These are phyloP conservation scores for Cyberlindnera sargentensis DNA, from an alignment of 805 yeast genomes.

Conservation along the genomic window DNA sequence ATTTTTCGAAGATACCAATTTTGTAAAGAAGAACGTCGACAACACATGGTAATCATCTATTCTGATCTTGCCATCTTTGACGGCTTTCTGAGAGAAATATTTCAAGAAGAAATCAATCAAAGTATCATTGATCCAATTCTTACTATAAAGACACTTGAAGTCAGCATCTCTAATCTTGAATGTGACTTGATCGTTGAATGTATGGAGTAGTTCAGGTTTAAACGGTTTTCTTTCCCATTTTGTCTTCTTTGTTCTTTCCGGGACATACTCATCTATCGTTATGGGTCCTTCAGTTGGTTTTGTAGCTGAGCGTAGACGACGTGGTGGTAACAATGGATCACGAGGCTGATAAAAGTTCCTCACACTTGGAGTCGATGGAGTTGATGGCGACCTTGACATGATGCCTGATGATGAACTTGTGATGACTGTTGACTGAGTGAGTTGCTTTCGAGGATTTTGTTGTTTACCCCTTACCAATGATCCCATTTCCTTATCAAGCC, in stretches of 20 bases:
- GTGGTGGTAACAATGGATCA: background rate
- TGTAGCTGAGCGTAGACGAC: background rate
- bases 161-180: constrained; percentile 62
- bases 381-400: too few relatives aligned
- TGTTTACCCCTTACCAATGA: too few relatives aligned
- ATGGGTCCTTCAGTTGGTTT: constrained; percentile 3
- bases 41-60: constrained; percentile 45
- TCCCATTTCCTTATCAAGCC: too few relatives aligned
- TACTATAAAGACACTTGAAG: constrained; percentile 68
- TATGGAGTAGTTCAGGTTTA: constrained; percentile 39
- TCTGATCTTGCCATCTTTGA: constrained; percentile 23
- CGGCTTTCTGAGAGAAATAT: constrained; percentile 39
- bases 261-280: background rate
- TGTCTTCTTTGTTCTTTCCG: background rate
- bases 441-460: too few relatives aligned
- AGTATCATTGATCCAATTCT: constrained; percentile 86
- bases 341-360: too few relatives aligned
- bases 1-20: constrained; percentile 37
- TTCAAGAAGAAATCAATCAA: constrained; percentile 79
- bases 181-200: constrained; percentile 45
- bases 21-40: constrained; percentile 79
- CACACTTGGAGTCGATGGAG: too few relatives aligned
- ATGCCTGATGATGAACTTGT: too few relatives aligned
- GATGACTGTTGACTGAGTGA: background rate
- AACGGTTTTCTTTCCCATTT: constrained; percentile 15